Base-by-base conservation (phyloP, 2,329 filamentous ascomycete species). In the Claviceps sp. region DNA sequence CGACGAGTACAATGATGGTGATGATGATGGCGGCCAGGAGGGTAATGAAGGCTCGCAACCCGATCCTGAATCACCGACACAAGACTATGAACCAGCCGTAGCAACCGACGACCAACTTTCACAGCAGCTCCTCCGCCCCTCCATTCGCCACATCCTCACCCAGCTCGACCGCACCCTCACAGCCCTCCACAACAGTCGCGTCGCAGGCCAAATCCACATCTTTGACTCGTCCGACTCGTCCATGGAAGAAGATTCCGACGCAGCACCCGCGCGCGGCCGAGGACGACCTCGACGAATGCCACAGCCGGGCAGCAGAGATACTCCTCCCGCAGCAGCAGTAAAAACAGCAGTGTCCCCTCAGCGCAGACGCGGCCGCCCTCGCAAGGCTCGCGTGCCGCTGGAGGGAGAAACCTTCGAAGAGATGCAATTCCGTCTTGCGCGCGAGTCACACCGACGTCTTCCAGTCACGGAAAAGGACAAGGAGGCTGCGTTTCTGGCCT, bases 101-200 rank as follows among this genome's bases (percentile, higher is more conserved):
- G 76, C 85, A 7, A 76, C 80, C 1, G 84, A 95, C 59, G 89
- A 95, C 57, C 81, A 85, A 1, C 63, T 73, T 47, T 86, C 87
- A 0, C 71, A 76, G 54, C 63, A 67, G 1, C 70, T 94, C 5
- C 70, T 95, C 16, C 75, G 76, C 0, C 87, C 89, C 0, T 75
- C 79, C 0, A 75, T 86, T 11, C 75, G 82, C n/a, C 83, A 87
- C 57, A 76, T 90, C 16, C 72, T 95, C 8, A 68, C 73, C 1
- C 78, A 81, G 38, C 63, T 95, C 1, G 88, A 96, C 59, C 65
- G 72, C 5, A 74, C 91, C 0, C 75, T 95, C 5, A 71, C 74
- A 34, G 78, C 82, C 3, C 72, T 97, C 14, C 87, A 90, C 62
- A 79, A 82, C 54, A 74, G 79, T 1, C 77, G 84, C 40, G 69